Conservation (phyloP, 495 filamentous ascomycete genomes). For the Penicillium pulvis region DNA sequence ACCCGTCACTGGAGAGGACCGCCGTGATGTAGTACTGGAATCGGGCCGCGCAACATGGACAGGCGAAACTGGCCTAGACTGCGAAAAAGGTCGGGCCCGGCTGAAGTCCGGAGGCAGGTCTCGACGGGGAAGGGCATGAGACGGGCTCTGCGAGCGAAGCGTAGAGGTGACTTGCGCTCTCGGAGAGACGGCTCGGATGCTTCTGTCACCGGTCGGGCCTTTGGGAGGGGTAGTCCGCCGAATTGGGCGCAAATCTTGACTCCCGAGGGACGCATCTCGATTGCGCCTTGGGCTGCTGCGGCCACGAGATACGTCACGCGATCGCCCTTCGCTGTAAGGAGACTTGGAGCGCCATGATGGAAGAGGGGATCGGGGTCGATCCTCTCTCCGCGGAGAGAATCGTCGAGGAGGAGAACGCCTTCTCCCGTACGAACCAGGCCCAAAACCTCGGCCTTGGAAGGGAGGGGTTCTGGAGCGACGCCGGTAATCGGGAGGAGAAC, state of each 20-base stretch:
- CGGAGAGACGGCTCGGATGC: conserved; percentile 31
- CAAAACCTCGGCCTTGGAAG: conserved; percentile 40
- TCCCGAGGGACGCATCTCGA: conserved; percentile 36
- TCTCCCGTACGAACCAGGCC: conserved; percentile 35
- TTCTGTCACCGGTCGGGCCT: conserved; percentile 22
- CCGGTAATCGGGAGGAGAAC: conserved; percentile 43
- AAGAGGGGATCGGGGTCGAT: conserved; percentile 44
- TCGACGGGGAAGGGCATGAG: conserved; percentile 15
- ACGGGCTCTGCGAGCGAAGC: conserved; percentile 17
- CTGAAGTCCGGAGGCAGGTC: conserved; percentile 11
- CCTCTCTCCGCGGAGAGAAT: conserved; percentile 44
- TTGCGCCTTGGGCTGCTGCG: conserved; percentile 37
- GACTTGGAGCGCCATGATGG: conserved; percentile 49
- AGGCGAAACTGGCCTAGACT: conserved; percentile 27
- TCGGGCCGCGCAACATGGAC: conserved; percentile 18
- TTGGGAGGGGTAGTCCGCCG: conserved; percentile 26
- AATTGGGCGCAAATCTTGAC: conserved; percentile 28
- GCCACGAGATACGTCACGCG: conserved; percentile 36
- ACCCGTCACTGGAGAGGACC: conserved; percentile 32
- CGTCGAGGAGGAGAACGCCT: conserved; percentile 45
- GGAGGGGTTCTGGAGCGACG: conserved; percentile 52
- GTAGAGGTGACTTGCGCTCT: conserved; percentile 3
- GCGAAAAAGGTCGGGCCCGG: conserved; percentile 12
- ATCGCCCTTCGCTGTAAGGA: conserved; percentile 38
- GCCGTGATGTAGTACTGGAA: conserved; percentile 30